Percentiles rank a stretch among this genome's conserved stretches.
phyloP scores from a whole-genome alignment of 352 stramenopile genomes.

The Globisporangium cylindrosporum region DNA sequence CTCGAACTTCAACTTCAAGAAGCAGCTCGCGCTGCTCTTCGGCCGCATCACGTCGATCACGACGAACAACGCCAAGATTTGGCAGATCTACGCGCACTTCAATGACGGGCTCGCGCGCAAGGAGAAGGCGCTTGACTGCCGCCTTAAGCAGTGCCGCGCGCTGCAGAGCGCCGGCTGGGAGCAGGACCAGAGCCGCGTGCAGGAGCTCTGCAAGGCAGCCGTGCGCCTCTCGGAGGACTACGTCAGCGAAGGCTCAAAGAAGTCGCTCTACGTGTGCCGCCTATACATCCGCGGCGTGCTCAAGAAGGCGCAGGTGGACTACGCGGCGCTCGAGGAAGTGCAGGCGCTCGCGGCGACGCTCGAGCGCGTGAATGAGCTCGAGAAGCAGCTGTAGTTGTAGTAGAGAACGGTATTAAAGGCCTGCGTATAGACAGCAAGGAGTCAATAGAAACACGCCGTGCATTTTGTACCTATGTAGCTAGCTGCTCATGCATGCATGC shows the following conservation, averaged over 20 bases:
- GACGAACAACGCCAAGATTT: constrained; percentile 78
- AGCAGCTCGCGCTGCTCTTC: constrained; percentile 70
- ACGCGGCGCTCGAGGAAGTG: constrained; percentile 44
- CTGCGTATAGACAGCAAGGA: neutral
- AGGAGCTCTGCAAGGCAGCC: constrained; percentile 56
- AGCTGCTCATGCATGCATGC: neutral
- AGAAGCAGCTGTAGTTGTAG: constrained; percentile 41
- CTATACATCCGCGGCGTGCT: constrained; percentile 75
- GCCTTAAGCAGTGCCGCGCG: constrained; percentile 73
- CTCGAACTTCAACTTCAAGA: constrained; percentile 16
- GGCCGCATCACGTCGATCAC: constrained; percentile 73
- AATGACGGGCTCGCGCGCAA: constrained; percentile 60
- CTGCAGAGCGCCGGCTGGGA: constrained; percentile 74
- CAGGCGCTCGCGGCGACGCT: constrained; percentile 43
- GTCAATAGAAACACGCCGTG: neutral
- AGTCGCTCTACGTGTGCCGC: constrained; percentile 70
- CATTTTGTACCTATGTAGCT: neutral
- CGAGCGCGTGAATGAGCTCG: constrained; percentile 47
- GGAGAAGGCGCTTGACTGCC: constrained; percentile 76
- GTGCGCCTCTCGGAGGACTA: constrained; percentile 63
- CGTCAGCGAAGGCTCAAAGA: constrained; percentile 68
- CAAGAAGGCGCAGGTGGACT: constrained; percentile 79
- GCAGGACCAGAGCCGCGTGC: constrained; percentile 46
- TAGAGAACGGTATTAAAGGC: neutral
- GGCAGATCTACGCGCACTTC: constrained; percentile 82